A percentile compares a stretch with the other conserved stretches of the same genome.
phyloP scores from a whole-genome alignment of 1,139 yeast species.

The Keqinozyma sinolaborantium region DNA sequence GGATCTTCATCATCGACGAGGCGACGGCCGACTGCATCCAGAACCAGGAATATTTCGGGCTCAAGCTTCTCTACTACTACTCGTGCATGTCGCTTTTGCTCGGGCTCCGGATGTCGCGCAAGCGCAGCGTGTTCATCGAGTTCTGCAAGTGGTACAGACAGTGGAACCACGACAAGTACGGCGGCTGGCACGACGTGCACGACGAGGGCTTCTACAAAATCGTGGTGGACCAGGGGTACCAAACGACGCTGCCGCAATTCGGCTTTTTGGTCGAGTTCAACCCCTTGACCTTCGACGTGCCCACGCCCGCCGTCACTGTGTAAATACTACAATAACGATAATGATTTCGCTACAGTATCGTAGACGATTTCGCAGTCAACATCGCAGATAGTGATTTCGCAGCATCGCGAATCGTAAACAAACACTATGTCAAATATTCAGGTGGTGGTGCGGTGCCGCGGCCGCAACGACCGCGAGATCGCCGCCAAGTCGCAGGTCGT shows the following conservation, averaged over 20 bases:
- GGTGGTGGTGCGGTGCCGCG: constrained; percentile 88
- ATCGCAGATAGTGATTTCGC: too few relatives aligned
- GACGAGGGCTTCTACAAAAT: constrained; percentile 14
- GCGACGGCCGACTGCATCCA: constrained; percentile 13
- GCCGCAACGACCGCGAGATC: constrained; percentile 69
- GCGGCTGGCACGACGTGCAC: constrained; percentile 14
- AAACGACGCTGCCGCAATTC: background rate
- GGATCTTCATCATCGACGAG: constrained; percentile 16
- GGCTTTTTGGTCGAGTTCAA: background rate
- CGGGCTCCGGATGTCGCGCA: constrained; percentile 11
- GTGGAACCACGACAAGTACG: constrained; percentile 10
- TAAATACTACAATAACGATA: too few relatives aligned
- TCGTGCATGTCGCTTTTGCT: constrained; percentile 16
- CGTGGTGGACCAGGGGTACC: constrained; percentile 2
- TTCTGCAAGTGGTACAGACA: constrained; percentile 17
- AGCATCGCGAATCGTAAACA: background rate
- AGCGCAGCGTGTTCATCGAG: constrained; percentile 20
- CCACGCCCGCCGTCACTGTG: too few relatives aligned
- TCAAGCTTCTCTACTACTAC: constrained; percentile 20
- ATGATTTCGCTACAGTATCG: too few relatives aligned
- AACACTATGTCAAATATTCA: constrained; percentile 50
- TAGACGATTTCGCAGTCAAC: too few relatives aligned
- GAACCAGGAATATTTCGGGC: constrained; percentile 17
- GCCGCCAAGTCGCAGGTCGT: constrained; percentile 71
- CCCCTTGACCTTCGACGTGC: background rate